Evolutionary conservation across 2,329 filamentous ascomycete species (phyloP).

Genomic region (Alternaria arborescens): DNA sequence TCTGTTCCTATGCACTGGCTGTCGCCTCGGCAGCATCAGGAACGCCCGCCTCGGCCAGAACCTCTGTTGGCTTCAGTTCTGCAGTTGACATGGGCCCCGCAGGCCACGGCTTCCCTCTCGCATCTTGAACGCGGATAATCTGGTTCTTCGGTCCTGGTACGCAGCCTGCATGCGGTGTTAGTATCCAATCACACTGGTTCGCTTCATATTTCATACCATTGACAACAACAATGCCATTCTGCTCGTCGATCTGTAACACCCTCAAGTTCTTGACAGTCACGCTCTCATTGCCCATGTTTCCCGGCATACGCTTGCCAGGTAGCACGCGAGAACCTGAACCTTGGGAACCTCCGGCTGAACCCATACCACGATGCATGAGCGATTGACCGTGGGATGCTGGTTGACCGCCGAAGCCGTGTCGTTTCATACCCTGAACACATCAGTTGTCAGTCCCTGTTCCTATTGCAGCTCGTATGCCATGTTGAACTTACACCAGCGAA

Average conservation of each 20-base stretch:
- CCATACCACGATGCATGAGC: conserved; percentile 89
- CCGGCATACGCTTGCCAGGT: conserved; percentile 98
- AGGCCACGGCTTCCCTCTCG: conserved; percentile 85
- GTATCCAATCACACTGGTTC: not conserved
- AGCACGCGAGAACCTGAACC: conserved; percentile 90
- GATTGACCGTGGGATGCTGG: conserved; percentile 94
- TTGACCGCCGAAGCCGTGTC: conserved; percentile 88
- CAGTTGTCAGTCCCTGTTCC: conserved; percentile 9
- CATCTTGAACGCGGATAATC: conserved; percentile 85
- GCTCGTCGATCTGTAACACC: conserved; percentile 85
- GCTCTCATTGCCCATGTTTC: conserved; percentile 89
- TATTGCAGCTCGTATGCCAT: not conserved
- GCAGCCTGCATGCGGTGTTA: conserved; percentile 57
- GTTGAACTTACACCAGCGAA: conserved; percentile 75
- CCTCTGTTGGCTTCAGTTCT: conserved; percentile 28
- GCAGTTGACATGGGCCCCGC: conserved; percentile 52
- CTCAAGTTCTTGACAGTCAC: conserved; percentile 92
- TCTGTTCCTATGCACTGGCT: conserved; percentile 12
- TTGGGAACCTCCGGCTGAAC: conserved; percentile 87
- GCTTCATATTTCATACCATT: conserved; percentile 66
- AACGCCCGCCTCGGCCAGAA: conserved; percentile 15
- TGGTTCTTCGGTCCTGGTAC: conserved; percentile 90
- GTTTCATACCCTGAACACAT: conserved; percentile 81
- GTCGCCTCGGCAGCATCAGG: conserved; percentile 20
- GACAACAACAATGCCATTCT: conserved; percentile 87